Evolutionary conservation across 1,139 yeast species (phyloP), one percentile per base, ranked within the genome.

Genomic region (Arxiozyma bovina): DNA sequence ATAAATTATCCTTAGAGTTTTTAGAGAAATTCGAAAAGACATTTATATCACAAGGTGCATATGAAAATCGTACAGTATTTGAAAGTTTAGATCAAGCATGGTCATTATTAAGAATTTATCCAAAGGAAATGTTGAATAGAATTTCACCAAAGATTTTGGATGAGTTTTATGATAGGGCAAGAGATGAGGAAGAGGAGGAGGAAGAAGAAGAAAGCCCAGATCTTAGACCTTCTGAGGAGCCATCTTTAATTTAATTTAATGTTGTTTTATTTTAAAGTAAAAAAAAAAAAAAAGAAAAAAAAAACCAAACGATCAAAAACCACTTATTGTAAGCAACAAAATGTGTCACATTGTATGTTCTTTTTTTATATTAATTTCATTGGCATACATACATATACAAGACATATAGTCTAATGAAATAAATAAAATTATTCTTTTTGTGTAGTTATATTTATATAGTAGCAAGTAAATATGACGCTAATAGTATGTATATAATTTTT

Each of bases 51-150:
- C 99, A 93, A 77, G 98, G 97, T 71, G 90, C 96, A 54, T 93
- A 93, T 71, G 99, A 93, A 75, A 81, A 90, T 74, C 87, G 99
- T 81, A 79, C 89, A 52, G 85, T 93, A 63, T 88, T 91, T 68
- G 99, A 93, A 75, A 87, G 96, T 50, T 83, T 93, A 71, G 99
- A 93, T 72, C 91, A 87, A 73, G 99, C 99, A 54, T 93, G 99
- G 99, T 85, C 96, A 50, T 80, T 93, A 72, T 80, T 93, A 73
- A 89, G 99, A 79, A 93, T 93, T 71, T 93, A 93, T 78, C 99
- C 99, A 70, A 93, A 91, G 82, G 98, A 93, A 76, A 80, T 93
- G 85, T 85, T 93, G 73, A 94, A 93, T 79, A 90, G 99, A 83
- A 89, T 93, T 69, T 89, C 96, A 59, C 98, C 98, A 72, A 93